phyloP scores from a whole-genome alignment of 1,284 basidiomycete species.

The Inonotus obliquus region DNA sequence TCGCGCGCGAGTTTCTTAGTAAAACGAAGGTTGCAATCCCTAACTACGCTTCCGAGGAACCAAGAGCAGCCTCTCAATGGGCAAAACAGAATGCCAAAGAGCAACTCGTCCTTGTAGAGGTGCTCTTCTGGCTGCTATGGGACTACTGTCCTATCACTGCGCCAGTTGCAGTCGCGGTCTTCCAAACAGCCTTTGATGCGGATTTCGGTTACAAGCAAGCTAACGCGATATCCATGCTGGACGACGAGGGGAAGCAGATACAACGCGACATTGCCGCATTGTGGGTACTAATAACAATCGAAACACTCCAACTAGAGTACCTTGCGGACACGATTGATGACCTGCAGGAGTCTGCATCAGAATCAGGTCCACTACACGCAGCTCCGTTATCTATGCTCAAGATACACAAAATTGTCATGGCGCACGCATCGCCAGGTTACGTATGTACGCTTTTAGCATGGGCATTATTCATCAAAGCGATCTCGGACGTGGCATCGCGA shows the following conservation, averaged over 20 bases:
- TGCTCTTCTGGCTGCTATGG: constrained; percentile 85
- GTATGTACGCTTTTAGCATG: constrained; percentile 19
- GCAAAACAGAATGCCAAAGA: constrained; percentile 77
- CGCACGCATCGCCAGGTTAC: constrained; percentile 11
- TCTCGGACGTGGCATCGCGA: constrained; percentile 13
- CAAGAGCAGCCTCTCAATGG: constrained; percentile 63
- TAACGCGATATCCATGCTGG: constrained; percentile 63
- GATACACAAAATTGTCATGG: constrained; percentile 13
- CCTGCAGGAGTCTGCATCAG: constrained; percentile 43
- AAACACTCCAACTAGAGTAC: constrained; percentile 78
- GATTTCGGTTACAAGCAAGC: constrained; percentile 65
- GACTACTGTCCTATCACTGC: constrained; percentile 66
- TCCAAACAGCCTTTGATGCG: constrained; percentile 60
- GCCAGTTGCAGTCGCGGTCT: constrained; percentile 54
- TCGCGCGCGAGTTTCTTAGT: constrained; percentile 54
- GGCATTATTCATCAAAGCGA: constrained; percentile 17
- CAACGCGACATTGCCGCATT: constrained; percentile 65
- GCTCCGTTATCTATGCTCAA: constrained; percentile 49
- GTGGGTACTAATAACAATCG: constrained; percentile 75
- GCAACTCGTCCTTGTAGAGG: constrained; percentile 76
- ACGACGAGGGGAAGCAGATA: constrained; percentile 65
- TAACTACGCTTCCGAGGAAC: constrained; percentile 44
- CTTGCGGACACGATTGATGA: constrained; percentile 54
- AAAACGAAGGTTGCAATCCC: constrained; percentile 56
- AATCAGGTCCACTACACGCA: constrained; percentile 49